Evolutionary conservation across 768 basidiomycete species (phyloP), one percentile per base, ranked within the genome.

Genomic region (Neoboletus brunneissimus): DNA sequence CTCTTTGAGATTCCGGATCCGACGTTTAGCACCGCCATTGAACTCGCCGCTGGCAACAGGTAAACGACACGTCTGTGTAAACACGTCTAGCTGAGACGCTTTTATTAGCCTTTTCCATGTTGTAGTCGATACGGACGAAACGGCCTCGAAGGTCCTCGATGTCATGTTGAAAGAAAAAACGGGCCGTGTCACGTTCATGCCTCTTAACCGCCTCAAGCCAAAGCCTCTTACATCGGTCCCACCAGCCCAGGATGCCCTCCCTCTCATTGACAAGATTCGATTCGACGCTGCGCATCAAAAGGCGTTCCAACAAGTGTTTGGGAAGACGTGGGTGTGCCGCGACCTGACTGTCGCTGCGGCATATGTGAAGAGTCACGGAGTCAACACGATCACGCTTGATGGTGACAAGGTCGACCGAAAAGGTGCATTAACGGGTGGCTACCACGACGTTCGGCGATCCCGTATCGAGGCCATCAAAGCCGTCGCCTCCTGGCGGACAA

Each of bases 351-450:
- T 94, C 60, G 95, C 94, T 23, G 91, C 94, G 7, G 90, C 91
- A 10, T 98, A 97, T 70, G 93, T 95, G 48, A 89, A 96, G 71
- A 90, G 87, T 64, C 94, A 98, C 68, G 87, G 87, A 2, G 88
- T 98, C 68, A 98, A 96, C 73, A 94, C 94, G 22, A 98, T 98
- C 72, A 99, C 97, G 1, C 82, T 97, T 38, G 95, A 96, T 62
- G 97, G 97, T 48, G 97, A 99, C 78, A 94, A 93, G 67, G 94
- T 96, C 51, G 97, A 99, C 70, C 83, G 94, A 50, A 98, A 96
- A 69, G 97, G 97, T 59, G 87, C 95, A 2, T 74, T 99, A 47
- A 98, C 95, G 0, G 97, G 97, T 54, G 97, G 97, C 0, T 99
- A 91, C 73, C 91, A 98, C 70, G 97, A 98, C 70, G 79, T 94